These are phyloP conservation scores for Carex arenaria DNA, from an alignment of 202 grass and related monocot species.

Conservation along the genomic window DNA sequence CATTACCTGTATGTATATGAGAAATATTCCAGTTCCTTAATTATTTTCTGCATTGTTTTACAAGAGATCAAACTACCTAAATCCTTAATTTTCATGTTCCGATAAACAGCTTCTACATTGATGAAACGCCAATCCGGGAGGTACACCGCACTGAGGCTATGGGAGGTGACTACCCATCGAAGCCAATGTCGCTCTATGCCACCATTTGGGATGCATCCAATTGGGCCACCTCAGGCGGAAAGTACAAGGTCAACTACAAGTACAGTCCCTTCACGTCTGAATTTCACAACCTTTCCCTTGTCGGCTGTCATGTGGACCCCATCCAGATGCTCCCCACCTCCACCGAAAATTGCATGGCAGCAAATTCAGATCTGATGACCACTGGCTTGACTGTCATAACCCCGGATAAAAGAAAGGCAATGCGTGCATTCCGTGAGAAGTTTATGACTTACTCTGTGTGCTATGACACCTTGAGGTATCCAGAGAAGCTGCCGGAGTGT, in stretches of 20 bases:
- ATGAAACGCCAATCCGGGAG: conserved; percentile 68
- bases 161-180: conserved; percentile 68
- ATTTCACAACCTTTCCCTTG: conserved; percentile 62
- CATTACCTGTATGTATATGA: neutral
- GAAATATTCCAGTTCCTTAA: neutral
- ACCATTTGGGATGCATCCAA: conserved; percentile 89
- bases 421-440: conserved; percentile 53
- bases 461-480: conserved; percentile 62
- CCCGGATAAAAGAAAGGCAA: conserved; percentile 49
- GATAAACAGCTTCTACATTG: conserved; percentile 54
- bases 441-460: conserved; percentile 87
- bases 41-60: neutral
- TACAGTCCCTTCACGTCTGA: conserved; percentile 73
- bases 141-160: conserved; percentile 36
- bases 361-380: conserved; percentile 18
- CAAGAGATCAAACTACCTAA: neutral
- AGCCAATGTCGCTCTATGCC: conserved; percentile 86
- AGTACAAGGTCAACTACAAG: conserved; percentile 70
- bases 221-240: conserved; percentile 72
- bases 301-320: conserved; percentile 52
- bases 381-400: conserved; percentile 56
- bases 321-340: conserved; percentile 26
- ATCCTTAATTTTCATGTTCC: neutral
- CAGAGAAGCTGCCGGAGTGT: conserved; percentile 53
- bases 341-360: conserved; percentile 17